Conservation (phyloP, 441 rosid genomes). For the Biscutella laevigata region DNA sequence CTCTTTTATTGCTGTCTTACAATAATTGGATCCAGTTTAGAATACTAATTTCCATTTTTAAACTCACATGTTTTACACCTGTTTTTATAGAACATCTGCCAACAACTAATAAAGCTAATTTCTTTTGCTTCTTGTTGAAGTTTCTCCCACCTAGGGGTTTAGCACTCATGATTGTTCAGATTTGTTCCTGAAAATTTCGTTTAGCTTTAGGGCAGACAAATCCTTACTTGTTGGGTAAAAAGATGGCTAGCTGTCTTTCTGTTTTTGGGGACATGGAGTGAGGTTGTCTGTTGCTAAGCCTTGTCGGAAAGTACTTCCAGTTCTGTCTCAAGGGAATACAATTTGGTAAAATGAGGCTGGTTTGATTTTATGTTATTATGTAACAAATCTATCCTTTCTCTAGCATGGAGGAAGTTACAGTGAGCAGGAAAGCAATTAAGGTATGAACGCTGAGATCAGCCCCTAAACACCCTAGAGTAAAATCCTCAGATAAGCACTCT, state of each 20-base stretch:
- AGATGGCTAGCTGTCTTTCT: slow-evolving; percentile 1
- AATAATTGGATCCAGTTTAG: slow-evolving; percentile 4
- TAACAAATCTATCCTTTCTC: slow-evolving; percentile 12
- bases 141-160: background rate
- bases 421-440: slow-evolving; percentile 45
- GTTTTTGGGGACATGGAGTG: background rate
- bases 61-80: slow-evolving; percentile 10
- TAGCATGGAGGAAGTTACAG: slow-evolving; percentile 50
- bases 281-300: background rate
- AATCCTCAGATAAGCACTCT: slow-evolving; percentile 30
- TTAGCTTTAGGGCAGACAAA: background rate
- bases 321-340: background rate
- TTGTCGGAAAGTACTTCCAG: slow-evolving; percentile 5
- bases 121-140: background rate
- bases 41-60: slow-evolving; percentile 5
- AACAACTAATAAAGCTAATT: slow-evolving; percentile 3
- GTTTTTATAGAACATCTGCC: slow-evolving; percentile 7
- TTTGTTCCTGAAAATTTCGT: slow-evolving; percentile 4
- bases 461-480: slow-evolving; percentile 36
- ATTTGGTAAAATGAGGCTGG: slow-evolving; percentile 4
- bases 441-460: slow-evolving; percentile 28
- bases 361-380: slow-evolving; percentile 8
- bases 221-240: slow-evolving; percentile 1
- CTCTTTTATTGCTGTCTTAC: slow-evolving; percentile 4
- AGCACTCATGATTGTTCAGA: slow-evolving; percentile 2